A percentile compares a stretch with the other conserved stretches of the same genome.
Evolutionary conservation across 192 early-diverging fungal genomes (phyloP).

Genomic region (Coemansia sp.): DNA sequence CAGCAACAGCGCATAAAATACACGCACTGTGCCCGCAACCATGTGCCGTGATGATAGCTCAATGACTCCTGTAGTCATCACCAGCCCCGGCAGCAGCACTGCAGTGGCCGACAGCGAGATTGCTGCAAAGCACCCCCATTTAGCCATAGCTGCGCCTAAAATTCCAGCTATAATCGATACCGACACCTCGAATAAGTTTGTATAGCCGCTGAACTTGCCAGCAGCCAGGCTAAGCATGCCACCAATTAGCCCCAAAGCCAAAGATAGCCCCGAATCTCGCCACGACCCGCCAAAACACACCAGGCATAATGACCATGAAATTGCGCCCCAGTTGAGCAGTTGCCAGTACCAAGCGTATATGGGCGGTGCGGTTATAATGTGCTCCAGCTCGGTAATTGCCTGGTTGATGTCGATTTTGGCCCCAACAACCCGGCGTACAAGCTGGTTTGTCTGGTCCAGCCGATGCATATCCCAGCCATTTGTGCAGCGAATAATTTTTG

Average conservation of each 20-base stretch:
- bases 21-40: constrained; percentile 81
- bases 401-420: constrained; percentile 54
- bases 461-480: constrained; percentile 68
- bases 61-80: constrained; percentile 78
- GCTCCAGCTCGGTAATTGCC: constrained; percentile 58
- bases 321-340: constrained; percentile 57
- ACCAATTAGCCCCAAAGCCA: constrained; percentile 51
- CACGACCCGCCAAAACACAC: constrained; percentile 70
- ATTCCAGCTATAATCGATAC: constrained; percentile 58
- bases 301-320: constrained; percentile 56
- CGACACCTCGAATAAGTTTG: constrained; percentile 68
- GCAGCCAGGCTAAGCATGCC: constrained; percentile 61
- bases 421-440: constrained; percentile 62
- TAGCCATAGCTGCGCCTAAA: constrained; percentile 54
- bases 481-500: constrained; percentile 62
- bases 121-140: constrained; percentile 61
- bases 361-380: constrained; percentile 52
- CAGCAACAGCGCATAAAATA: constrained; percentile 76
- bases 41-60: constrained; percentile 85
- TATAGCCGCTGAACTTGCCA: constrained; percentile 56
- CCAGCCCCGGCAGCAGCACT: constrained; percentile 66
- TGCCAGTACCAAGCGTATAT: constrained; percentile 60
- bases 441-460: constrained; percentile 59
- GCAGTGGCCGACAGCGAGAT: constrained; percentile 61
- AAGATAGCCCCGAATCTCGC: constrained; percentile 60